phyloP scores from a whole-genome alignment of 352 stramenopile genomes.

The Globisporangium paddicum region DNA sequence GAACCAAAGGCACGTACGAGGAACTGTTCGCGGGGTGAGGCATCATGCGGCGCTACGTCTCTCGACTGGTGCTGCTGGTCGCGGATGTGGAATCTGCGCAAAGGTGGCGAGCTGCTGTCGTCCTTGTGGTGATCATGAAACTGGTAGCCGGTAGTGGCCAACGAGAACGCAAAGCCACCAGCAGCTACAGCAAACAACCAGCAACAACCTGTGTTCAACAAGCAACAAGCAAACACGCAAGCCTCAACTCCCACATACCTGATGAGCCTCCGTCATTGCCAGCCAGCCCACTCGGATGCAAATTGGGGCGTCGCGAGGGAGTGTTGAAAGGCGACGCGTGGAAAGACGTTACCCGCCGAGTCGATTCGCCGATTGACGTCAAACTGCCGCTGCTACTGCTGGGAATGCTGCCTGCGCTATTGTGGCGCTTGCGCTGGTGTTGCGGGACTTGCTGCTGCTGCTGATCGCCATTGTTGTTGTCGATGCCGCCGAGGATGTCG shows the following conservation, averaged over 20 bases:
- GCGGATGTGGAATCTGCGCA: background rate
- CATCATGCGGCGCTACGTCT: slow-evolving; percentile 20
- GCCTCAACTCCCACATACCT: background rate
- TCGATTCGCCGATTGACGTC: background rate
- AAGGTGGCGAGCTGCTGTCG: background rate
- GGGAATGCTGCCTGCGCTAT: slow-evolving; percentile 36
- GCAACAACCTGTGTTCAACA: background rate
- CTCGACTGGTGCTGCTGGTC: background rate
- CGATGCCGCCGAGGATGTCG: slow-evolving; percentile 25
- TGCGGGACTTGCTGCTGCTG: slow-evolving; percentile 10
- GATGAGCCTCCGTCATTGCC: background rate
- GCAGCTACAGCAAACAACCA: background rate
- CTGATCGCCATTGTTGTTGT: slow-evolving; percentile 1
- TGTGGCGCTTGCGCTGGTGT: slow-evolving; percentile 45
- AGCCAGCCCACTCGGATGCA: background rate
- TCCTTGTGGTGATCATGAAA: background rate
- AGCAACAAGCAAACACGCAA: background rate
- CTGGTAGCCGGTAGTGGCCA: background rate
- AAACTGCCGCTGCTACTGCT: slow-evolving; percentile 5
- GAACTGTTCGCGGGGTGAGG: slow-evolving; percentile 60
- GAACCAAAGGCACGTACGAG: slow-evolving; percentile 70
- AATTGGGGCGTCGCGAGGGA: background rate
- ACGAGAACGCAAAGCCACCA: slow-evolving; percentile 2
- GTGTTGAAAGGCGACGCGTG: slow-evolving; percentile 8
- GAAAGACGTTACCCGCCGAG: slow-evolving; percentile 7